Base-by-base conservation (phyloP, 371 early-diverging fungal genomes). In the Lichtheimia ornata region DNA sequence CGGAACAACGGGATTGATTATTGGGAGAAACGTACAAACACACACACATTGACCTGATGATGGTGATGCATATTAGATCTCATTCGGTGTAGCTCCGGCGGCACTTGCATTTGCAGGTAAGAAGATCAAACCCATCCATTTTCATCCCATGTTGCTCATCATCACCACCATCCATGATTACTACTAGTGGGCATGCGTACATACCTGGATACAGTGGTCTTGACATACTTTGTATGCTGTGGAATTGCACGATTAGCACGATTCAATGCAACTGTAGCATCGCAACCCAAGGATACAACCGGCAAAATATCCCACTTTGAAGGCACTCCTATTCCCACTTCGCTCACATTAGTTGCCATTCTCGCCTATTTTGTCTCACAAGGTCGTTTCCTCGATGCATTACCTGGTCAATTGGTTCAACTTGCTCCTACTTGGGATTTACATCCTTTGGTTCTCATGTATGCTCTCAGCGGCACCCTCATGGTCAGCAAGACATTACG, bases 311-410 rank as follows among this genome's bases (percentile, higher is more conserved):
- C 74, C 15, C 89, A 89, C 66, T 95, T 94, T 79, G 94, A 95
- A 71, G 96, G 96, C 57, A 93, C 94, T 2, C 96, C 96, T 13
- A 94, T 95, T 25, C 96, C 94, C 0, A 89, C 92, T 0, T 85
- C 90, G 5, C 71, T 92, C 47, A 68, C 79, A 4, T 64, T 91
- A 41, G 91, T 94, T 11, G 87, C 72, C 17, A 52, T 91, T 6
- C 66, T 92, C 24, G 90, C 91, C 4, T 95, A 89, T 56, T 77
- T 91, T 50, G 73, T 86, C 6, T 66, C 72, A 28, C 57, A 74
- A 27, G 55, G 87, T 78, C 50, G 75, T 70, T 74, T 79, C 84
- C 62, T 77, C 59, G 72, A 84, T 61, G 25, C 72, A 62, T 58
- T 82, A 62, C 61, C 87, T 68, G 61, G 81, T 62, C 41, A 74